Evolutionary conservation across 495 filamentous ascomycete genomes (phyloP).

Genomic region (Pseudevernia furfuracea): DNA sequence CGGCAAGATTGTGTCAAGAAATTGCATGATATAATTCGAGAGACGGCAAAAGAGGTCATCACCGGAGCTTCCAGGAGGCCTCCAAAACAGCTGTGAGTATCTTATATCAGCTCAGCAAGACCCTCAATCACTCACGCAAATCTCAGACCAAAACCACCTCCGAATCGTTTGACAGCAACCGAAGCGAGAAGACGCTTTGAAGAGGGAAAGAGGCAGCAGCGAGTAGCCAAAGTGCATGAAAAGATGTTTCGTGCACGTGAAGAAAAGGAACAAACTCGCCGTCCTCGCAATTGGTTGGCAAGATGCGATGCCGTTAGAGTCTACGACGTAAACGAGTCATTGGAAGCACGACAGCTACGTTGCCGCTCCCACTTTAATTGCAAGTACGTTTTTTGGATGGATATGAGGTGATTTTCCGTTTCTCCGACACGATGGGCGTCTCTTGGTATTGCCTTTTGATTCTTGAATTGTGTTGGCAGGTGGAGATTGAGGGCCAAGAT

Average conservation of each 20-base stretch:
- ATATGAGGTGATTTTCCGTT: neutral
- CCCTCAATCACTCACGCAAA: neutral
- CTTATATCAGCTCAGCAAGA: neutral
- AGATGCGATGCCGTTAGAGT: neutral
- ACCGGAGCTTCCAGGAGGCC: neutral
- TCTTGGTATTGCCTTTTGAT: neutral
- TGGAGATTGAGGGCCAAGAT: neutral
- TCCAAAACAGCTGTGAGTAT: neutral
- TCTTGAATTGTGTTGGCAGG: neutral
- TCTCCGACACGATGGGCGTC: neutral
- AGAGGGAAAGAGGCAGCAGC: neutral
- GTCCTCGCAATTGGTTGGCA: neutral
- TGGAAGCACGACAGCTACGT: neutral
- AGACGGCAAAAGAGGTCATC: neutral
- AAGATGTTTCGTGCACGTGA: neutral
- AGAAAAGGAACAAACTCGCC: neutral
- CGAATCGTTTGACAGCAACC: neutral
- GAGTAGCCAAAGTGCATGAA: neutral
- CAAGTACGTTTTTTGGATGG: too few species aligned
- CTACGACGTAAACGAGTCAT: neutral
- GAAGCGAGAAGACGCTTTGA: neutral
- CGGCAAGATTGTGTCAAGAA: conserved; percentile 3
- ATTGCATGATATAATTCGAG: neutral
- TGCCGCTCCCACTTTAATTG: neutral
- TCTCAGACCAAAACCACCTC: neutral